Conservation (phyloP, 2,329 filamentous ascomycete species). For the Atkinsonella hypoxylon region DNA sequence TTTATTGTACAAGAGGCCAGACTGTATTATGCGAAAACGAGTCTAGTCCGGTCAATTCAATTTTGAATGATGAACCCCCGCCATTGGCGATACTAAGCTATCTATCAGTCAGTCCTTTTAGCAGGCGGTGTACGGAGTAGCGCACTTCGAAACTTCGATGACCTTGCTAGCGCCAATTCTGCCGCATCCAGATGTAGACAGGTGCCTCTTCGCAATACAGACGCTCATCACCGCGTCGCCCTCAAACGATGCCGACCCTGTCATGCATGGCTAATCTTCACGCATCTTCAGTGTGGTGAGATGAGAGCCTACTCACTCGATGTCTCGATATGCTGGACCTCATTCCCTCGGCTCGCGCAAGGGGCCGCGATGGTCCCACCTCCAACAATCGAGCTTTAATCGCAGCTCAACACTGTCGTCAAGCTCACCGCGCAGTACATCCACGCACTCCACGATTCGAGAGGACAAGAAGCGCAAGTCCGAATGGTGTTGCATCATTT, state of each 20-base stretch:
- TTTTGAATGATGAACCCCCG: too few species aligned
- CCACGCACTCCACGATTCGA: slow-evolving; percentile 35
- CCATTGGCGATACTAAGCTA: too few species aligned
- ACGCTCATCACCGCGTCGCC: not conserved
- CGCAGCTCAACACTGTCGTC: slow-evolving; percentile 26
- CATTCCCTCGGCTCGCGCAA: slow-evolving; percentile 32
- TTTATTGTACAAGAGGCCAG: too few species aligned
- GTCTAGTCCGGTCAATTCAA: too few species aligned
- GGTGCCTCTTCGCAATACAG: not conserved
- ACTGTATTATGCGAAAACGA: too few species aligned
- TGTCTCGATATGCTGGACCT: slow-evolving; percentile 30
- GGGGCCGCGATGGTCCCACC: slow-evolving; percentile 38
- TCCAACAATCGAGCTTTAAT: slow-evolving; percentile 40
- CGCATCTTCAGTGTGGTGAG: slow-evolving; percentile 4
- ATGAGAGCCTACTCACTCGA: slow-evolving; percentile 14
- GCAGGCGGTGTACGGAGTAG: slow-evolving; percentile 3
- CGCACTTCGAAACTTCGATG: not conserved
- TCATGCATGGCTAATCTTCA: slow-evolving; percentile 4
- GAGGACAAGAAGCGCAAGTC: slow-evolving; percentile 21
- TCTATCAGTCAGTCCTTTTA: not conserved
- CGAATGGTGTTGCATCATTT: slow-evolving; percentile 40
- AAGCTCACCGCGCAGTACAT: slow-evolving; percentile 35
- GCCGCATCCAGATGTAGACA: not conserved
- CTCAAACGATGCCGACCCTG: slow-evolving; percentile 4
- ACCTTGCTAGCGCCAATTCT: not conserved